Evolutionary conservation across 2,329 filamentous ascomycete species (phyloP).

Genomic region (Massarina eburnea): DNA sequence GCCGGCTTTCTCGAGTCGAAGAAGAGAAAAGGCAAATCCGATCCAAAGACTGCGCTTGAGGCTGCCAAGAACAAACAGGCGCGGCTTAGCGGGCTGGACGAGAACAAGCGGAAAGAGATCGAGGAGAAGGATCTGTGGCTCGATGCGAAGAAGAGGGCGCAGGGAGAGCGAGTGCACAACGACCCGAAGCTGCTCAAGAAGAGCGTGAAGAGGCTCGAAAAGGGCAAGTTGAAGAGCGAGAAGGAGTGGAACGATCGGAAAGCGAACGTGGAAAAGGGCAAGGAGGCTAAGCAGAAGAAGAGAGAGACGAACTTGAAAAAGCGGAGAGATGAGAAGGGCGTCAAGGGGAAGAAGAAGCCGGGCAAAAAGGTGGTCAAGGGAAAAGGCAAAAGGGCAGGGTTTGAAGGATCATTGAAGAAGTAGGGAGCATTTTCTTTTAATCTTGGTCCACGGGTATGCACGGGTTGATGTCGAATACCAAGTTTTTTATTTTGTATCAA

Average conservation of each 20-base stretch:
- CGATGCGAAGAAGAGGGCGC: conserved; percentile 82
- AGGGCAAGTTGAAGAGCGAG: conserved; percentile 86
- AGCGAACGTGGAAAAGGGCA: conserved; percentile 49
- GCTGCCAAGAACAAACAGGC: conserved; percentile 85
- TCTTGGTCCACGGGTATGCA: too few relatives aligned
- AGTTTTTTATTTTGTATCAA: too few relatives aligned
- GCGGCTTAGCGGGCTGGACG: conserved; percentile 73
- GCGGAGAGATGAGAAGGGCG: conserved; percentile 75
- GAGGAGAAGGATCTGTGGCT: conserved; percentile 95
- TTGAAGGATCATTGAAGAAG: conserved; percentile 68
- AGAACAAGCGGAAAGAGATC: conserved; percentile 79
- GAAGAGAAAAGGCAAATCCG: conserved; percentile 80
- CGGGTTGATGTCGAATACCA: neutral
- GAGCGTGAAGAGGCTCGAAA: conserved; percentile 90
- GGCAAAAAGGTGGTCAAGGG: conserved; percentile 48
- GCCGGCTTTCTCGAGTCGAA: conserved; percentile 63
- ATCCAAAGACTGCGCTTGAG: conserved; percentile 82
- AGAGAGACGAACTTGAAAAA: conserved; percentile 62
- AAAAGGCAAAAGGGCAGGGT: conserved; percentile 54
- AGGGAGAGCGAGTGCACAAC: conserved; percentile 87
- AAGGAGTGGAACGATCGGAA: conserved; percentile 69
- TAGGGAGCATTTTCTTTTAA: conserved; percentile 7
- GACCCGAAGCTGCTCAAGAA: conserved; percentile 84
- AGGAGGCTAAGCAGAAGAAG: conserved; percentile 53
- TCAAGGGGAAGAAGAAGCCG: conserved; percentile 64